Percentiles rank a stretch among this genome's conserved stretches.
Evolutionary conservation across 306 rosid species (phyloP).

Genomic region (Ceratonia siliqua): DNA sequence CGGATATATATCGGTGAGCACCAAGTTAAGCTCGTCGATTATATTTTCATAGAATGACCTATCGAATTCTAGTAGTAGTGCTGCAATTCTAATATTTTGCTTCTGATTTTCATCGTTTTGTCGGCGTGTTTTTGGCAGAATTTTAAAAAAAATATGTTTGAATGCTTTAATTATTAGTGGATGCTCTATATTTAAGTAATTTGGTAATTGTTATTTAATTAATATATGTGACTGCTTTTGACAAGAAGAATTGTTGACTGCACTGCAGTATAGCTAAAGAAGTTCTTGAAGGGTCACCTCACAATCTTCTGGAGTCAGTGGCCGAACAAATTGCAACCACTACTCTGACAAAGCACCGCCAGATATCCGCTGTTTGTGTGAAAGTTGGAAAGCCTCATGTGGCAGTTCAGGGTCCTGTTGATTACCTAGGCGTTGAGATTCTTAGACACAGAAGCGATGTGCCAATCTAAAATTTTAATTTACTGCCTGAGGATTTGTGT

Average conservation of each 20-base stretch:
- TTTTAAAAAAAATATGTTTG: too few species aligned
- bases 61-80: not conserved
- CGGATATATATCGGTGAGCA: conserved; percentile 63
- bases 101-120: conserved; percentile 4
- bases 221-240: too few species aligned
- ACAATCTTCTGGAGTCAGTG: conserved; percentile 77
- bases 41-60: not conserved
- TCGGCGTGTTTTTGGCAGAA: too few species aligned
- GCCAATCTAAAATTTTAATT: not conserved
- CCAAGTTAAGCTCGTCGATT: not conserved
- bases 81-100: not conserved
- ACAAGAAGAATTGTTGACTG: conserved; percentile 23
- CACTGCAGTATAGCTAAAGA: conserved; percentile 77
- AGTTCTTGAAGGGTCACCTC: conserved; percentile 68
- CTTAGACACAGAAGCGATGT: conserved; percentile 55
- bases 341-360: conserved; percentile 44
- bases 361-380: conserved; percentile 76
- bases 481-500: not conserved
- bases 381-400: conserved; percentile 90
- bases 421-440: conserved; percentile 88
- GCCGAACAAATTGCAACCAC: conserved; percentile 68
- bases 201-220: too few species aligned
- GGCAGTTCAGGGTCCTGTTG: conserved; percentile 71
- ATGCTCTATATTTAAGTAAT: not conserved
- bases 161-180: too few species aligned